These are phyloP conservation scores for Paecilomyces sp. DNA, from an alignment of 2,329 filamentous ascomycete genomes.

Conservation along the genomic window DNA sequence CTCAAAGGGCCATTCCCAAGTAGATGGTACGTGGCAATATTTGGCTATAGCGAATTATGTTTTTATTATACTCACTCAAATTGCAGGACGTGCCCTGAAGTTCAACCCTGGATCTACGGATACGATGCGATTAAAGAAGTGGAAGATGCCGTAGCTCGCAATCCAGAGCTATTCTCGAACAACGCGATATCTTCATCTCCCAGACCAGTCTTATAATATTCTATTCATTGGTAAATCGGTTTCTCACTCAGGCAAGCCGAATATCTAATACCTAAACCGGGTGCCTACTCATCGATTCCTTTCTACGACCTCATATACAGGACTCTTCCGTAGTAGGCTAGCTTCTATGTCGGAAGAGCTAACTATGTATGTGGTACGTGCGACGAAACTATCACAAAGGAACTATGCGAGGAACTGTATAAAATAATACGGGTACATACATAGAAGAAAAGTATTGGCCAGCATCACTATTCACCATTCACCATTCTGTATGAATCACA, in stretches of 20 bases:
- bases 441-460: too few relatives aligned
- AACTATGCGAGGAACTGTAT: too few relatives aligned
- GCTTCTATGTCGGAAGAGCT: too few relatives aligned
- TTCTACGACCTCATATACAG: too few relatives aligned
- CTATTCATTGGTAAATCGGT: not conserved
- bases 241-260: not conserved
- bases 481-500: too few relatives aligned
- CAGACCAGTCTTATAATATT: not conserved
- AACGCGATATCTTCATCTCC: not conserved
- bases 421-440: too few relatives aligned
- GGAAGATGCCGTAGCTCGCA: conserved; percentile 28
- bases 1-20: conserved; percentile 49
- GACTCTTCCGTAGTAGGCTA: too few relatives aligned
- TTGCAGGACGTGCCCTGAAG: conserved; percentile 49
- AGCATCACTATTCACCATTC: too few relatives aligned
- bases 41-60: not conserved
- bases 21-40: not conserved
- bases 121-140: conserved; percentile 56
- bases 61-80: not conserved
- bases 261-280: too few relatives aligned
- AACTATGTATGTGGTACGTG: too few relatives aligned
- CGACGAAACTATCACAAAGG: too few relatives aligned
- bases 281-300: too few relatives aligned
- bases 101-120: conserved; percentile 59
- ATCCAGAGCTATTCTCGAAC: conserved; percentile 14